Percentiles rank a stretch among this genome's conserved stretches.
These are phyloP conservation scores for Thozetella sp. DNA, from an alignment of 495 filamentous ascomycete genomes.

Conservation along the genomic window DNA sequence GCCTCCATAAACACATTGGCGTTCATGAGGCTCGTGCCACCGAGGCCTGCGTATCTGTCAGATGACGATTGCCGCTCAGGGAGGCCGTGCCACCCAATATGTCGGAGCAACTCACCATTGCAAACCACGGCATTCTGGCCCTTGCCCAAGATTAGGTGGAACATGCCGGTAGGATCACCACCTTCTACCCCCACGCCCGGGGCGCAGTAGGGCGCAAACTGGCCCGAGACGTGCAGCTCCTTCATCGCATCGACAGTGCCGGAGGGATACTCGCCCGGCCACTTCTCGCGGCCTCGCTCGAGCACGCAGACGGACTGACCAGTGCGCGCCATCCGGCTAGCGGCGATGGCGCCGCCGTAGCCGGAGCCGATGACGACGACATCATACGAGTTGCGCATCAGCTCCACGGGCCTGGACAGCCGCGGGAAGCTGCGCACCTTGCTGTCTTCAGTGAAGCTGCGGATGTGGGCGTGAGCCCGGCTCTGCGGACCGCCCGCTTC, in stretches of 20 bases:
- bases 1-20: slow-evolving; percentile 68
- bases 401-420: slow-evolving; percentile 57
- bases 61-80: not conserved
- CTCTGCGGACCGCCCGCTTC: slow-evolving; percentile 32
- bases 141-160: slow-evolving; percentile 63
- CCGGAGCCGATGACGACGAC: slow-evolving; percentile 69
- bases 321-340: slow-evolving; percentile 63
- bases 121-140: slow-evolving; percentile 68
- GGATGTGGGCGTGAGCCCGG: slow-evolving; percentile 34
- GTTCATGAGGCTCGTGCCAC: slow-evolving; percentile 66
- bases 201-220: slow-evolving; percentile 39
- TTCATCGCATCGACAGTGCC: slow-evolving; percentile 38
- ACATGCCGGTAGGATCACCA: slow-evolving; percentile 62
- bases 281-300: slow-evolving; percentile 63
- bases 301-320: slow-evolving; percentile 63
- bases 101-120: slow-evolving; percentile 49
- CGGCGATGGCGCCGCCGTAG: slow-evolving; percentile 69
- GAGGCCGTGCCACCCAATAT: not conserved
- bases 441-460: slow-evolving; percentile 42
- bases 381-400: slow-evolving; percentile 61
- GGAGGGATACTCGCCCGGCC: slow-evolving; percentile 66
- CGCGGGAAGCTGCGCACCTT: slow-evolving; percentile 42
- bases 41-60: slow-evolving; percentile 46
- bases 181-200: slow-evolving; percentile 39
- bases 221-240: slow-evolving; percentile 58